A percentile compares a stretch with the other conserved stretches of the same genome.
Conservation (phyloP, 2,329 filamentous ascomycete species). For the Sporothrix humicola region DNA sequence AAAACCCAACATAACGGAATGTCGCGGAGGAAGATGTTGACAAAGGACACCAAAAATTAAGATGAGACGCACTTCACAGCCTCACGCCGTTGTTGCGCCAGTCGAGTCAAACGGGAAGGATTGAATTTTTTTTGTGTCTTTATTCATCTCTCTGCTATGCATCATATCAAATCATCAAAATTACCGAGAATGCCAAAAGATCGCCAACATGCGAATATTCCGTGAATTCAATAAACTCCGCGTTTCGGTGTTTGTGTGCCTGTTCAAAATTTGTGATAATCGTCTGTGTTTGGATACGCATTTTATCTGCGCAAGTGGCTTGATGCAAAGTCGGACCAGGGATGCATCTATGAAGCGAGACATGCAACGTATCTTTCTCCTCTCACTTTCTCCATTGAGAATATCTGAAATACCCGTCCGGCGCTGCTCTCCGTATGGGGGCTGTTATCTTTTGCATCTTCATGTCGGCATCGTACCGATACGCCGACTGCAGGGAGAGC, state of each 20-base stretch:
- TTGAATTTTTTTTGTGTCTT: neutral
- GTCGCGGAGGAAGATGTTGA: neutral
- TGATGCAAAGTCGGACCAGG: neutral
- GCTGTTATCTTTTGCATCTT: neutral
- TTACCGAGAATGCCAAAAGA: neutral
- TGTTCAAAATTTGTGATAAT: neutral
- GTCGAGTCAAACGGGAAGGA: neutral
- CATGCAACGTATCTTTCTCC: constrained; percentile 7
- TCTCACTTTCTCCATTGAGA: neutral
- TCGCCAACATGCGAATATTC: neutral
- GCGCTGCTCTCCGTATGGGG: neutral
- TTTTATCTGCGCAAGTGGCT: neutral
- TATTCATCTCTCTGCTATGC: neutral
- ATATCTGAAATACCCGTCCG: neutral
- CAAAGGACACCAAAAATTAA: neutral
- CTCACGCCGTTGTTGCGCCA: neutral
- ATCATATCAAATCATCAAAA: neutral
- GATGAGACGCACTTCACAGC: neutral
- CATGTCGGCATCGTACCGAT: neutral
- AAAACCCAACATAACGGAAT: neutral
- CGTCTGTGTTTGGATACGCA: neutral
- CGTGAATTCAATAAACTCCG: neutral
- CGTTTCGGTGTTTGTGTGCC: neutral
- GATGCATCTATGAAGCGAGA: neutral
- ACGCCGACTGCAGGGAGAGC: neutral